Evolutionary conservation across 2,329 filamentous ascomycete genomes (phyloP), one percentile per base, ranked within the genome.

Genomic region (Allantophomopsis cytisporea): DNA sequence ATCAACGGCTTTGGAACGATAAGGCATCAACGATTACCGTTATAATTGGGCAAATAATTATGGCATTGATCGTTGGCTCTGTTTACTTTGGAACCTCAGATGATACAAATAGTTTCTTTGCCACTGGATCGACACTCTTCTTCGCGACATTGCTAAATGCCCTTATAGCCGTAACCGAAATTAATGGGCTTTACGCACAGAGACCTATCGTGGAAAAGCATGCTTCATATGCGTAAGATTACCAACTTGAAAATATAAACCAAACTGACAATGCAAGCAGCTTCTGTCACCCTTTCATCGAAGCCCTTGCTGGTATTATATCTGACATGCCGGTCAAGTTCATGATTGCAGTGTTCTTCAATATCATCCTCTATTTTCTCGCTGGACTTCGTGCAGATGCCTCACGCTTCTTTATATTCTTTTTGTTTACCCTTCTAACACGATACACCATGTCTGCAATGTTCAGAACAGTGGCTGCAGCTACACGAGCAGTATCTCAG

Each of bases 391-490:
- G 64, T 1, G 35, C 37, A 8, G 18, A 14, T 41, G 43, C 7
- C 83, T 38, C 76, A 81, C 62, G 78, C 1, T 94, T 89, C 66
- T 94, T 93, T 68, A 83, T 85, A 63, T 93, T 85, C 69, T 58
- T 87, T 43, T 65, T 94, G 39, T 71, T 87, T 53, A 80, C 76
- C 3, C 83, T 88, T 60, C 56, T 71, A 42, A 76, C 75, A 1
- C 83, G 82, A 1, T 49, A 93, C 51, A 70, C 72, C 48, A 89
- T 89, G 84, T 85, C 80, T 38, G 85, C 85, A 76, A 70, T 89
- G 45, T 91, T 89, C 72, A 73, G 84, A 39, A 80, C 76, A 12
- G 83, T 91, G 45, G 84, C 71, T 16, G 80, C 81, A 1, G 63
- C 78, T 2, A 85, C 84, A 4, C 70, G 81, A 38, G 81, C 81